Conservation (phyloP, 2,329 filamentous ascomycete species). For the Chaetomium globosum region DNA sequence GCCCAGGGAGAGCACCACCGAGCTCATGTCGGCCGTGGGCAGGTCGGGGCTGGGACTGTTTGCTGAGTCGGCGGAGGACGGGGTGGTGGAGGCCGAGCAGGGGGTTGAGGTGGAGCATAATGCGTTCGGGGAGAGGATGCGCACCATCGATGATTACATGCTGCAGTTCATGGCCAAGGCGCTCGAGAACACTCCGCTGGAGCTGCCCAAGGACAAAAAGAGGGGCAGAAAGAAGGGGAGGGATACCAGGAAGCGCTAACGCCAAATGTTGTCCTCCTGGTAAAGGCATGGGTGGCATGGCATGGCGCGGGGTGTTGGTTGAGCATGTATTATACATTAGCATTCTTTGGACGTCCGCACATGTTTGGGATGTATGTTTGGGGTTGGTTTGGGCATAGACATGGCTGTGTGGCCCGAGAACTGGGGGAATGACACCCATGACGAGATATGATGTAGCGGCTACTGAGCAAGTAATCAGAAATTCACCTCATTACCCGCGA, state of each 20-base stretch:
- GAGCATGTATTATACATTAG: constrained; percentile 13
- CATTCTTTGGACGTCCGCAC: constrained; percentile 1
- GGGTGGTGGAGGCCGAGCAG: constrained; percentile 39
- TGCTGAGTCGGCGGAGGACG: constrained; percentile 43
- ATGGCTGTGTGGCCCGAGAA: not conserved
- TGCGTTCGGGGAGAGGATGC: constrained; percentile 60
- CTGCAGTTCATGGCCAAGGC: constrained; percentile 67
- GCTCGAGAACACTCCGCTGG: constrained; percentile 61
- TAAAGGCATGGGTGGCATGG: not conserved
- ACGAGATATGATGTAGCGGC: not conserved
- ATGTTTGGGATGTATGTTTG: not conserved
- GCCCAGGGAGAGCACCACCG: constrained; percentile 48
- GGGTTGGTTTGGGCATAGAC: not conserved
- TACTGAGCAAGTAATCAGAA: not conserved
- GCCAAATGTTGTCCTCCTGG: not conserved
- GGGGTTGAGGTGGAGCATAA: constrained; percentile 54
- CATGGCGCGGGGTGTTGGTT: not conserved
- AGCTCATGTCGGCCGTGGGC: constrained; percentile 29
- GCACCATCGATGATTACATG: constrained; percentile 75
- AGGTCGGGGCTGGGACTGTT: constrained; percentile 45
- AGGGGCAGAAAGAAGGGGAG: constrained; percentile 63
- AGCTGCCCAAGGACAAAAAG: constrained; percentile 67
- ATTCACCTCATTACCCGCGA: not conserved
- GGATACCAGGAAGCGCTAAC: constrained; percentile 56
- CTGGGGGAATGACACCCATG: not conserved